Evolutionary conservation across 2,329 filamentous ascomycete species (phyloP).

Genomic region (Botrytis porri): DNA sequence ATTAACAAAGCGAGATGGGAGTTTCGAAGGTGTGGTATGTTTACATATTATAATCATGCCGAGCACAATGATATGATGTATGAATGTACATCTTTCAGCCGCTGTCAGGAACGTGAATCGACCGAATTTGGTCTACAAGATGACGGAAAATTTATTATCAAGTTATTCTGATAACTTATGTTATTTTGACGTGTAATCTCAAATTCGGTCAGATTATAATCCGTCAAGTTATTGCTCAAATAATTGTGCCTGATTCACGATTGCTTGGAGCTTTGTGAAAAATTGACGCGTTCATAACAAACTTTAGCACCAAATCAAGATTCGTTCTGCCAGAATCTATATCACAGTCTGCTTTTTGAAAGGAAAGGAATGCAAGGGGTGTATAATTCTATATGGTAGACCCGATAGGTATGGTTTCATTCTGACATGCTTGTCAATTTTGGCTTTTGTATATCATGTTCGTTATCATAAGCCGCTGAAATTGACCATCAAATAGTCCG

Average conservation of each 20-base stretch:
- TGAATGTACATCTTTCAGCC: not conserved
- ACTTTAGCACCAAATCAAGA: not conserved
- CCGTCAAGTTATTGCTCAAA: no score
- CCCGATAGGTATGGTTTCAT: no score
- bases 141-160: not conserved
- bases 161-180: not conserved
- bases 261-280: no score
- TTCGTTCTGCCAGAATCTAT: not conserved
- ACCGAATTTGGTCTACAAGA: not conserved
- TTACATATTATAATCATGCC: rapidly evolving
- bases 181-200: not conserved
- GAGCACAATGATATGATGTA: not conserved
- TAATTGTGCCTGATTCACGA: no score
- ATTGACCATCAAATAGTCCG: not conserved
- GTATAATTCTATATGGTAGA: not conserved
- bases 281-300: no score
- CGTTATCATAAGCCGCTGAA: not conserved
- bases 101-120: not conserved
- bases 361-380: rapidly evolving
- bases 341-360: not conserved
- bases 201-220: no score
- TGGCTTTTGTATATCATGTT: no score
- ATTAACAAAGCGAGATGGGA: not conserved
- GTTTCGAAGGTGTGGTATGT: not conserved
- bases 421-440: no score